phyloP scores from a whole-genome alignment of 805 yeast genomes.

The Monosporozyma servazzii region DNA sequence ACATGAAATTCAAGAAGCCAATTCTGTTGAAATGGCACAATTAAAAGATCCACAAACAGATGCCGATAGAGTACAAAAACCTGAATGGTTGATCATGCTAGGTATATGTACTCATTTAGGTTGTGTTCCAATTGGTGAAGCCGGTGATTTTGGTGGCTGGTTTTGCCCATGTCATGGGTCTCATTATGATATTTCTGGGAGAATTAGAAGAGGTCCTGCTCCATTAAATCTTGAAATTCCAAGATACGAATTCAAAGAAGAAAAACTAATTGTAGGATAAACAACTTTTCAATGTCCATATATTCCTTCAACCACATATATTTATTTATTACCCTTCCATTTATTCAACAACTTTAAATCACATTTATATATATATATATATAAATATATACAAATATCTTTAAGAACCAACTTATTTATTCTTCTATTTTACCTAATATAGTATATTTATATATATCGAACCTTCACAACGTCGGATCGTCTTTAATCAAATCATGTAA shows the following conservation, averaged over 20 bases:
- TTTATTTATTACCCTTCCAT: no score
- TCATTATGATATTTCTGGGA: conserved; percentile 98
- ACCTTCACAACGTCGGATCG: conserved; percentile 14
- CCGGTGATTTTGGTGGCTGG: conserved; percentile 99
- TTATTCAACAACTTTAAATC: conserved; percentile 3
- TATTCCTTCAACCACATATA: neutral
- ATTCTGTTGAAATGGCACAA: conserved; percentile 59
- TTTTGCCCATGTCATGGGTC: conserved; percentile 99
- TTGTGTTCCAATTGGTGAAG: conserved; percentile 99
- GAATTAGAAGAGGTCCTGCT: conserved; percentile 99
- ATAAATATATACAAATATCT: conserved; percentile 1
- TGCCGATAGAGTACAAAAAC: conserved; percentile 87
- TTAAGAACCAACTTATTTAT: neutral
- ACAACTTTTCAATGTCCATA: neutral
- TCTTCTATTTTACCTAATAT: neutral
- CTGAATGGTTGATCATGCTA: conserved; percentile 97
- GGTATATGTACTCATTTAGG: conserved; percentile 99
- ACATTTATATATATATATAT: neutral
- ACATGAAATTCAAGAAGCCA: conserved; percentile 91
- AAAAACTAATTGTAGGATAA: conserved; percentile 84
- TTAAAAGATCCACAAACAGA: conserved; percentile 95
- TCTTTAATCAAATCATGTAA: conserved; percentile 11
- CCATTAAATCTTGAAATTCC: conserved; percentile 98
- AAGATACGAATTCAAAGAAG: conserved; percentile 76
- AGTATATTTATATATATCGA: no score